Conservation (phyloP, 768 basidiomycete genomes). For the Candolleomyces aberdarensis region DNA sequence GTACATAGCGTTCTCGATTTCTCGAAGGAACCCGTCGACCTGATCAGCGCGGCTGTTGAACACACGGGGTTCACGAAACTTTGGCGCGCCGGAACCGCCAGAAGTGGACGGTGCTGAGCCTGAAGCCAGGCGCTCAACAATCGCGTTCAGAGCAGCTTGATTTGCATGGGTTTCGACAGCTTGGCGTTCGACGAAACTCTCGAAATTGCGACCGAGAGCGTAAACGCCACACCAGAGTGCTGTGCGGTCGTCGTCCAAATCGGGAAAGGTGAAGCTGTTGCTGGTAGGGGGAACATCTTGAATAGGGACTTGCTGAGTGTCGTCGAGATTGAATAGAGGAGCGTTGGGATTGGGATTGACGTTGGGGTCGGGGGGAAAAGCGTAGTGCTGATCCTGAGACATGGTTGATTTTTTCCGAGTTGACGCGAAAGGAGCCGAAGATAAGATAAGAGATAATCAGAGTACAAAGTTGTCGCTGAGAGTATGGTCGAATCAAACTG, state of each 20-base stretch:
- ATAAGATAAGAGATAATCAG: not conserved
- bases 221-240: not conserved
- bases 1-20: slow-evolving; percentile 21
- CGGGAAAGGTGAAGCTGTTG: slow-evolving; percentile 1
- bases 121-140: not conserved
- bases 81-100: slow-evolving; percentile 3
- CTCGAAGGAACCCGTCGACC: slow-evolving; percentile 9
- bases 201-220: not conserved
- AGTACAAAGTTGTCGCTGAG: not conserved
- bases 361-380: too few species aligned
- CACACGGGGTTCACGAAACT: not conserved
- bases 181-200: not conserved
- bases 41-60: slow-evolving; percentile 4
- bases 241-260: not conserved
- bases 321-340: too few species aligned
- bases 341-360: too few species aligned
- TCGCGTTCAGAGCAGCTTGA: not conserved
- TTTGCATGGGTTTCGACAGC: not conserved
- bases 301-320: too few species aligned
- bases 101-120: too few species aligned
- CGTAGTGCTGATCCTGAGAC: too few species aligned
- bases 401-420: too few species aligned
- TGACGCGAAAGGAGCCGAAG: too few species aligned
- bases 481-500: not conserved
- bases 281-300: not conserved